Evolutionary conservation across 164 flowering plant genomes (phyloP), one percentile per base, ranked within the genome.

Genomic region (Piper betle): DNA sequence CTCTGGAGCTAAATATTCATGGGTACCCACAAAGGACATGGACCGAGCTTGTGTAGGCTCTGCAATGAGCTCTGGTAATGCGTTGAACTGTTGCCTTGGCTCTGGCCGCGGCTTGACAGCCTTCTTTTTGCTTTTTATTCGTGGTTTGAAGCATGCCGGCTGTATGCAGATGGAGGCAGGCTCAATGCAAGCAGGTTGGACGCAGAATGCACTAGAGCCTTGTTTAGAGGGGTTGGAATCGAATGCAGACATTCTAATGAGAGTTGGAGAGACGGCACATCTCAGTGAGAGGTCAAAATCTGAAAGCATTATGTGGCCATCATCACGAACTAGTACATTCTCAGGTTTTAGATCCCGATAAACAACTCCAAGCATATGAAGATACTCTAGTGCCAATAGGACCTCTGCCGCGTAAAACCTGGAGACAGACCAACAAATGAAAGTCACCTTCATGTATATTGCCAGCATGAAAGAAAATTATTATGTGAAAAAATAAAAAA

Each of bases 391-490:
- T 17, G 96, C 96, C 65, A 91, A 56, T 50, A 91, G 70, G 52
- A 91, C 91, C 77, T 91, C 96, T 42, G 97, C 97, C 16, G 97
- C 96, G 63, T 91, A 91, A 71, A 91, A 91, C 75, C 97, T 91
- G 83, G 61, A 62, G 8, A 57, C 55, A 64, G 37, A 39, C 33
- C 60, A 63, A 69, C n/a, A 61, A 46, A 10, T 10, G 15, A 15
- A 46, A 10, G 50, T 46, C 46, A 42, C 11, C 46, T 42, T 42
- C 11, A 42, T 42, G 46, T 42, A 42, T 42, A 11, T 42, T 42
- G 46, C 11, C 46, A 42, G 11, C 9, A 46, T 46, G 50, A 6
- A 6, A 10, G 50, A 46, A 15, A 10, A 6, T 5, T 46, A 42
- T 3, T 1, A 42, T 42, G 50, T 10, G 6, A 46, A 46, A 10